Evolutionary conservation across 2,329 filamentous ascomycete genomes (phyloP).

Genomic region (Colletotrichum sansevieriae): DNA sequence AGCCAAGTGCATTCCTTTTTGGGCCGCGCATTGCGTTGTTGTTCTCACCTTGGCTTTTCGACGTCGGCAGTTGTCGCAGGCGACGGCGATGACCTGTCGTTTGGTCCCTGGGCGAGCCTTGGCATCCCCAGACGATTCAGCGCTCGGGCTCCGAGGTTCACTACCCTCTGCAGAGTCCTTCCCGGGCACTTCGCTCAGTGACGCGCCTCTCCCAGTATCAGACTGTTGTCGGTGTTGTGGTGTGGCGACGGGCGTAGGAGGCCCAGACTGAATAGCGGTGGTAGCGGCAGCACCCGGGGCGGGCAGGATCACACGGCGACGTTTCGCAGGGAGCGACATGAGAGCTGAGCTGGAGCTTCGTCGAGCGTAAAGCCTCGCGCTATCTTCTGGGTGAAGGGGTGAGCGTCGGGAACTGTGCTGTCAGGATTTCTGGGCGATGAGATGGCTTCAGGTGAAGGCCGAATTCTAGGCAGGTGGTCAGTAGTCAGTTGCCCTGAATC

Average conservation of each 20-base stretch:
- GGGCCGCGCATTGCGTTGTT: not conserved
- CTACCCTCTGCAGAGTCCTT: not conserved
- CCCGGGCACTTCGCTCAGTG: not conserved
- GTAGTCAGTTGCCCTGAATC: not conserved
- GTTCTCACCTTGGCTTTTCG: constrained; percentile 38
- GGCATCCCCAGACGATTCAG: constrained; percentile 26
- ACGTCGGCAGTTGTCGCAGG: constrained; percentile 37
- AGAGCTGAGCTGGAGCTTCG: not conserved
- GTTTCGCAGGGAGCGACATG: constrained; percentile 37
- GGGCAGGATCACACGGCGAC: constrained; percentile 37
- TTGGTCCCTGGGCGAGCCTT: constrained; percentile 31
- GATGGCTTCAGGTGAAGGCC: not conserved
- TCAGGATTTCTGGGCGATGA: not conserved
- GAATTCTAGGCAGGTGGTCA: no score
- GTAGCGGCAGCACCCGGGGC: constrained; percentile 17
- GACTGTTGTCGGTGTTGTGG: not conserved
- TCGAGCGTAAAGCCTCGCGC: not conserved
- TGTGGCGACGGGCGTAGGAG: not conserved
- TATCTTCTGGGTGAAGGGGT: not conserved
- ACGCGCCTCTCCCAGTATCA: not conserved
- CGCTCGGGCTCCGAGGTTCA: constrained; percentile 25
- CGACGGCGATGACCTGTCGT: constrained; percentile 38
- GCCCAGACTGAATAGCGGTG: not conserved
- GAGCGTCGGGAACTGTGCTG: not conserved
- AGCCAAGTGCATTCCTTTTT: not conserved